Conservation (phyloP, 306 rosid species). For the Herpetospermum pedunculosum region DNA sequence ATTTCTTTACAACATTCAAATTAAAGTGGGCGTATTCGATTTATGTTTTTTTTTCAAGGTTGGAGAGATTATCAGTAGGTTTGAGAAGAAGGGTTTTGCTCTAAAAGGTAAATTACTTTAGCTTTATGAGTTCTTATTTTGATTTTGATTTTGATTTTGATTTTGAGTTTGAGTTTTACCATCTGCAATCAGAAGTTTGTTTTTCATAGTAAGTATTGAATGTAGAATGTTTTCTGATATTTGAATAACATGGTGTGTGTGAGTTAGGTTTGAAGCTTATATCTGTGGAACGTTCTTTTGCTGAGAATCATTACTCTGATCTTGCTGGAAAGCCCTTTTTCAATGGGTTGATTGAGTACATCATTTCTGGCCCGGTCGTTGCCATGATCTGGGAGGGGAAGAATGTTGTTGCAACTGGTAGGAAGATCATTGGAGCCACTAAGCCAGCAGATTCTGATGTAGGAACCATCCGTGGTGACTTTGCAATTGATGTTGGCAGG, state of each 20-base stretch:
- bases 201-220: background rate
- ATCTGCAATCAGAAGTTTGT: background rate
- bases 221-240: too few species aligned
- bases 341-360: conserved; percentile 72
- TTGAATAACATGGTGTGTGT: background rate
- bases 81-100: conserved; percentile 89
- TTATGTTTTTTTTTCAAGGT: conserved; percentile 30
- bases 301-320: conserved; percentile 82
- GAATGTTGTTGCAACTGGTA: conserved; percentile 58
- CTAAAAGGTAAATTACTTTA: conserved; percentile 44
- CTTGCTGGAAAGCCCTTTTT: conserved; percentile 91
- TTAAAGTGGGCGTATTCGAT: too few species aligned
- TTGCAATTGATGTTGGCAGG: conserved; percentile 89
- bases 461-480: conserved; percentile 91
- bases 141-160: too few species aligned
- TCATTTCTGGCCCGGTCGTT: conserved; percentile 82
- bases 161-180: background rate
- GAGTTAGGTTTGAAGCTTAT: conserved; percentile 66
- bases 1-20: too few species aligned
- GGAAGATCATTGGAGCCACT: conserved; percentile 91
- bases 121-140: background rate
- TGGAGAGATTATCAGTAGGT: conserved; percentile 80
- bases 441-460: conserved; percentile 87
- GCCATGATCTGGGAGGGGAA: conserved; percentile 98
- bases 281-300: conserved; percentile 68